A percentile compares a stretch with the other conserved stretches of the same genome.
These are phyloP conservation scores for Clonostachys solani DNA, from an alignment of 2,329 filamentous ascomycete species.

Conservation along the genomic window DNA sequence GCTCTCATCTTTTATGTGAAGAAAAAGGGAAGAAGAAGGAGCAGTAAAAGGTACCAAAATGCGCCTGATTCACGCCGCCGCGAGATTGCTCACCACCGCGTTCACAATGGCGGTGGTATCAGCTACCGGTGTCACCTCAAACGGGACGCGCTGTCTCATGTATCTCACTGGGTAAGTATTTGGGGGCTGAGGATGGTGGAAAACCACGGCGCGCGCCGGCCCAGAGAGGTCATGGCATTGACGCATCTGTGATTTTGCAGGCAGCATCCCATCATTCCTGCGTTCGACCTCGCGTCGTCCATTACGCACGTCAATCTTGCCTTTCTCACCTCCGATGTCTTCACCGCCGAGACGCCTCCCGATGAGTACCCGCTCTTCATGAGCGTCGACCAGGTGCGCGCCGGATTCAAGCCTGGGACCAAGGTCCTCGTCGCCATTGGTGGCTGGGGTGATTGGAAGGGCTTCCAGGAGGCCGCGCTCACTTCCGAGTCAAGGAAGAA, in stretches of 20 bases:
- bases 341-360: constrained; percentile 34
- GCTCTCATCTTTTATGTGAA: too few relatives aligned
- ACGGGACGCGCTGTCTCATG: constrained; percentile 4
- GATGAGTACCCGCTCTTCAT: constrained; percentile 47
- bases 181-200: neutral
- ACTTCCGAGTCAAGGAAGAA: constrained; percentile 42
- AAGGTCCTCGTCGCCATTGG: constrained; percentile 69
- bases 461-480: constrained; percentile 55
- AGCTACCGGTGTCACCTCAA: neutral
- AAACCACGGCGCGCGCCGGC: neutral
- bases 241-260: constrained; percentile 16
- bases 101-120: neutral
- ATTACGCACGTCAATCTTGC: constrained; percentile 57
- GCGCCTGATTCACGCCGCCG: neutral
- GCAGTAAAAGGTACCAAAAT: neutral
- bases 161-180: constrained; percentile 42
- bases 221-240: neutral
- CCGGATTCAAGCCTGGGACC: constrained; percentile 43
- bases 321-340: constrained; percentile 49
- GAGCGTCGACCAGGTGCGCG: constrained; percentile 39
- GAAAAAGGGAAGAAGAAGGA: too few relatives aligned
- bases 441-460: constrained; percentile 67
- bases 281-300: constrained; percentile 24
- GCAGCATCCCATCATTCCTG: constrained; percentile 40
- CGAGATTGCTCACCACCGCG: neutral